Conservation (phyloP, 192 early-diverging fungal genomes). For the Spinellus fusiger region DNA sequence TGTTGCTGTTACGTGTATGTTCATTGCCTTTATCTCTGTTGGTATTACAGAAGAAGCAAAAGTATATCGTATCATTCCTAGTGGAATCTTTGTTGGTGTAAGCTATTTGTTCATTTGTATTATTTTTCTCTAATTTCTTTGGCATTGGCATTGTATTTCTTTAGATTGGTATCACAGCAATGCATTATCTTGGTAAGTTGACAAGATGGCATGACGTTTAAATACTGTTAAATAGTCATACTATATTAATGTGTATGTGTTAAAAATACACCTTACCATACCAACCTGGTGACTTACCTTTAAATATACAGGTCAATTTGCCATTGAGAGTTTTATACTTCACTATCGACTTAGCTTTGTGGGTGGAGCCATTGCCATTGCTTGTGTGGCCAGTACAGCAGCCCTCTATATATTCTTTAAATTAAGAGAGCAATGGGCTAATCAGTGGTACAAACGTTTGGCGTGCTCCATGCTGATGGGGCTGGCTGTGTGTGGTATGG, state of each 20-base stretch:
- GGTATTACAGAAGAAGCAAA: slow-evolving; percentile 30
- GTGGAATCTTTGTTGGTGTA: slow-evolving; percentile 31
- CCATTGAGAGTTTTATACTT: slow-evolving; percentile 26
- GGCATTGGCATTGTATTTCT: background rate
- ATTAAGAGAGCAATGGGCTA: slow-evolving; percentile 39
- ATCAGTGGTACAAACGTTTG: slow-evolving; percentile 38
- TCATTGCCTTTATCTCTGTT: slow-evolving; percentile 24
- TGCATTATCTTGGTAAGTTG: slow-evolving; percentile 31
- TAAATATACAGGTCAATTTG: slow-evolving; percentile 27
- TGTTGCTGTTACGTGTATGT: slow-evolving; percentile 27
- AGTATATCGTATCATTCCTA: slow-evolving; percentile 22
- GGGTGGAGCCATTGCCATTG: slow-evolving; percentile 33
- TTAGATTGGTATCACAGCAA: slow-evolving; percentile 28
- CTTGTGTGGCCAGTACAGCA: slow-evolving; percentile 28
- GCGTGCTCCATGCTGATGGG: slow-evolving; percentile 41
- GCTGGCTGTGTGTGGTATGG: slow-evolving; percentile 35
- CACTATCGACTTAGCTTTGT: slow-evolving; percentile 20
- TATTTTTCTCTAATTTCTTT: background rate
- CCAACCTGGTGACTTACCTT: background rate
- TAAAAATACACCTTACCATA: background rate
- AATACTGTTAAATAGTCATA: background rate
- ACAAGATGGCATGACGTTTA: background rate
- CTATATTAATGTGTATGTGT: background rate
- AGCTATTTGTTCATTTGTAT: background rate
- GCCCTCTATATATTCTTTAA: slow-evolving; percentile 44